phyloP scores from a whole-genome alignment of 2,329 filamentous ascomycete species.

The Arachnopeziza araneosa region DNA sequence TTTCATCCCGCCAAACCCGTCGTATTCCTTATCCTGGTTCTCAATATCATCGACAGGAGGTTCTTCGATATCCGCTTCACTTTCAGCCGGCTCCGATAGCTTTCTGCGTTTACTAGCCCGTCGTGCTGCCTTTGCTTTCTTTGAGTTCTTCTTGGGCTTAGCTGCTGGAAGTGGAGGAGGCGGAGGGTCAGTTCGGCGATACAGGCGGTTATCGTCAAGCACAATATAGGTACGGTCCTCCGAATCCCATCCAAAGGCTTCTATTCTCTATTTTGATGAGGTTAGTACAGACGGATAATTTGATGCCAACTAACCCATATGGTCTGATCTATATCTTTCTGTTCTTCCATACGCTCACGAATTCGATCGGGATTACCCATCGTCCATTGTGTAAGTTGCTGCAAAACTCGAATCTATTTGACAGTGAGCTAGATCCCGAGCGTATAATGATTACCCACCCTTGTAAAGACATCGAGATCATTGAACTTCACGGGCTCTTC shows the following conservation, averaged over 20 bases:
- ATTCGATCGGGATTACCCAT: slow-evolving; percentile 84
- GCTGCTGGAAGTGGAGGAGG: slow-evolving; percentile 48
- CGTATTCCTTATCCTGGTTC: slow-evolving; percentile 39
- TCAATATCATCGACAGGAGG: background rate
- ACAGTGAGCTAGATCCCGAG: slow-evolving; percentile 35
- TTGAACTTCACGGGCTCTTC: slow-evolving; percentile 69
- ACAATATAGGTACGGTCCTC: slow-evolving; percentile 85
- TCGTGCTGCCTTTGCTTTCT: slow-evolving; percentile 56
- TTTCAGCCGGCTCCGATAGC: slow-evolving; percentile 38
- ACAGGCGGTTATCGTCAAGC: slow-evolving; percentile 89
- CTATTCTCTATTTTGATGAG: slow-evolving; percentile 53
- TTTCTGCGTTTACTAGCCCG: slow-evolving; percentile 71
- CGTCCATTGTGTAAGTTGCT: slow-evolving; percentile 85
- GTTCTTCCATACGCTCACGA: slow-evolving; percentile 78
- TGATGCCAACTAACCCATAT: slow-evolving; percentile 58
- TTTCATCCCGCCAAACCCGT: slow-evolving; percentile 67
- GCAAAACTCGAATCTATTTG: slow-evolving; percentile 64
- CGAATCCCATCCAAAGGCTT: slow-evolving; percentile 82
- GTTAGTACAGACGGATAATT: slow-evolving; percentile 9
- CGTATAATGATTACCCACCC: slow-evolving; percentile 47
- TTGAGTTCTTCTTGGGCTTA: slow-evolving; percentile 60
- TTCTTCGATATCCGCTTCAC: background rate
- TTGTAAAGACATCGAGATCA: slow-evolving; percentile 76
- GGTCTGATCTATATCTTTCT: slow-evolving; percentile 73
- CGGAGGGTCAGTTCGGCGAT: slow-evolving; percentile 75